Conservation (phyloP, 345 rosid genomes). For the Firmiana major region DNA sequence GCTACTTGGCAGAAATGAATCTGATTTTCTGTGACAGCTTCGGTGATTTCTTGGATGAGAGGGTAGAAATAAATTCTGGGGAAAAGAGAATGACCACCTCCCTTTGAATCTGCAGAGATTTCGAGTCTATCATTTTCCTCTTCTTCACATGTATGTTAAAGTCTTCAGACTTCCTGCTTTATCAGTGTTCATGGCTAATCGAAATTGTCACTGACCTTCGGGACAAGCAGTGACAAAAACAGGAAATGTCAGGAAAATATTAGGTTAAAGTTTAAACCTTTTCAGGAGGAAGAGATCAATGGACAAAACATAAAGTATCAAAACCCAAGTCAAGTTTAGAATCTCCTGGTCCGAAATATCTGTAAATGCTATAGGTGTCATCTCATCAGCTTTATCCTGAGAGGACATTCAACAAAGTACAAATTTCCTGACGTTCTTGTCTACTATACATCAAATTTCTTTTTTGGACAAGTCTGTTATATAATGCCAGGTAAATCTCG, state of each 20-base stretch:
- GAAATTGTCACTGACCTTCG: not conserved
- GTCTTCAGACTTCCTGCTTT: not conserved
- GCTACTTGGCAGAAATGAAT: not conserved
- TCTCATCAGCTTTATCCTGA: constrained; percentile 2
- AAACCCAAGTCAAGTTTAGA: not conserved
- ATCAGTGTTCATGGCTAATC: constrained; percentile 1
- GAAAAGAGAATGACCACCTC: not conserved
- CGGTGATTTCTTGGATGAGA: not conserved
- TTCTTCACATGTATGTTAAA: not conserved
- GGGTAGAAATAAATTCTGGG: not conserved
- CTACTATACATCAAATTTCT: not conserved
- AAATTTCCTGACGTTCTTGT: not conserved
- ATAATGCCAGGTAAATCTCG: not conserved
- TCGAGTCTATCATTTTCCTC: not conserved
- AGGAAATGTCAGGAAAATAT: constrained; percentile 11
- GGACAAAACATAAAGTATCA: not conserved
- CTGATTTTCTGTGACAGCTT: not conserved
- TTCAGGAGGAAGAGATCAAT: not conserved
- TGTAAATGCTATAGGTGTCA: not conserved
- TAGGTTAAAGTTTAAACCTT: not conserved
- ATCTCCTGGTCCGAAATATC: not conserved
- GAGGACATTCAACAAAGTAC: not conserved
- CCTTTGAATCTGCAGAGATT: constrained; percentile 8
- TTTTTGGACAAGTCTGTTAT: not conserved
- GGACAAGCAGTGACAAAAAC: constrained; percentile 8